Conservation (phyloP, 106 monocot species). For the Vanilla planifolia region DNA sequence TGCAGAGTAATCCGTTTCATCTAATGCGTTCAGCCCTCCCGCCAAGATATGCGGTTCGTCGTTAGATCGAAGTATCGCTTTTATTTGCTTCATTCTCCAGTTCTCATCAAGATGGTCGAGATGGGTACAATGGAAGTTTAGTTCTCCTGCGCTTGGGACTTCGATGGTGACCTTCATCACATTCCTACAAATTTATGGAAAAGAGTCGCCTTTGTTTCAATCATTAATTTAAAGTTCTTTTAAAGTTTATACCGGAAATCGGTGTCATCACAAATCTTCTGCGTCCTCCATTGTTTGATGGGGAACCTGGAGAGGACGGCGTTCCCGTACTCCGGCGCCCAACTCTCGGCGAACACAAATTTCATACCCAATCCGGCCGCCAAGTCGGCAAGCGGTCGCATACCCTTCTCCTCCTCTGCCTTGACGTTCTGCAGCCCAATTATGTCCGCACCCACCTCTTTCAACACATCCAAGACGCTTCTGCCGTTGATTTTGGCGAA, state of each 20-base stretch:
- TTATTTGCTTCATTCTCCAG: constrained; percentile 85
- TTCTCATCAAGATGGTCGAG: constrained; percentile 82
- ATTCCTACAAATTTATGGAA: too few species aligned
- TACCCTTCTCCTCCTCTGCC: constrained; percentile 91
- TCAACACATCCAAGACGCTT: constrained; percentile 77
- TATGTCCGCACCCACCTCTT: constrained; percentile 69
- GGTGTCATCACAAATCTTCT: constrained; percentile 52
- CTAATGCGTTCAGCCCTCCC: constrained; percentile 71
- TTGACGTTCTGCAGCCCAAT: constrained; percentile 87
- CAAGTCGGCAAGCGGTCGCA: constrained; percentile 76
- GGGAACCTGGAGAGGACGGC: constrained; percentile 79
- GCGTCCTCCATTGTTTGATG: constrained; percentile 58
- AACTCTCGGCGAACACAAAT: constrained; percentile 89
- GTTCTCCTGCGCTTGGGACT: constrained; percentile 31
- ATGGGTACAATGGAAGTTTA: constrained; percentile 61
- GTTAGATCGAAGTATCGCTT: constrained; percentile 39
- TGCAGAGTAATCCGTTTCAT: constrained; percentile 61
- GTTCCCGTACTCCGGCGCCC: constrained; percentile 85
- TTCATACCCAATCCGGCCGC: constrained; percentile 79
- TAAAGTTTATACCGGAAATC: constrained; percentile 48
- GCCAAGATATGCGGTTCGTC: constrained; percentile 61
- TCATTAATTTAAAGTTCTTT: background rate
- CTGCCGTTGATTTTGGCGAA: constrained; percentile 15
- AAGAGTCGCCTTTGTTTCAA: background rate
- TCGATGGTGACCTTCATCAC: constrained; percentile 61